A percentile compares a stretch with the other conserved stretches of the same genome.
phyloP scores from a whole-genome alignment of 1,284 basidiomycete species.

The Singerocomus inundabilis region DNA sequence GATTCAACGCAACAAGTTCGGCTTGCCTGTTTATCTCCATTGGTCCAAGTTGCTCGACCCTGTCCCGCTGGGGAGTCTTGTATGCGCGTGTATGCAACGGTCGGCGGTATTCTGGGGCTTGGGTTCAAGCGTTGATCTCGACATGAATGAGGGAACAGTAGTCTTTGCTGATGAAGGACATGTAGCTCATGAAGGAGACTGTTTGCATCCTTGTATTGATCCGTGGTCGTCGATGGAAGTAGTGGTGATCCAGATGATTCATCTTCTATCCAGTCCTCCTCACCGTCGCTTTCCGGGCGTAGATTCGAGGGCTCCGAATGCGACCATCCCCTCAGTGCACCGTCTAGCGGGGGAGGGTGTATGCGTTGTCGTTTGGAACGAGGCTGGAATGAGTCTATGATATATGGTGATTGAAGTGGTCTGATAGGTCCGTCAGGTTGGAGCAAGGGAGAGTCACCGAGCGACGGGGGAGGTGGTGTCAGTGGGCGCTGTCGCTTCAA shows the following conservation, averaged over 20 bases:
- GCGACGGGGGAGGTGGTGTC: slow-evolving; percentile 47
- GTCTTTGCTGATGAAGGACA: slow-evolving; percentile 59
- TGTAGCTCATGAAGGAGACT: slow-evolving; percentile 66
- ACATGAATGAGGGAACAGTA: slow-evolving; percentile 39
- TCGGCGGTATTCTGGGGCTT: not conserved
- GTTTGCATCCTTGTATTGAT: slow-evolving; percentile 58
- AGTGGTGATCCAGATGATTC: slow-evolving; percentile 4
- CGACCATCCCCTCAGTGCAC: slow-evolving; percentile 43
- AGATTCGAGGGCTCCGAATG: slow-evolving; percentile 19
- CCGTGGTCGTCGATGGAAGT: slow-evolving; percentile 9
- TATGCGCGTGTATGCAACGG: not conserved
- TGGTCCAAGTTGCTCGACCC: not conserved
- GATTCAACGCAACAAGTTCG: not conserved
- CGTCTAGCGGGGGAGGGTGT: slow-evolving; percentile 47
- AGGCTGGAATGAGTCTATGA: slow-evolving; percentile 15
- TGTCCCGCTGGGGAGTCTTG: slow-evolving; percentile 4
- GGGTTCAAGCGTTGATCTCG: slow-evolving; percentile 10
- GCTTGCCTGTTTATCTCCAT: not conserved
- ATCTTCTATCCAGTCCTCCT: slow-evolving; percentile 36
- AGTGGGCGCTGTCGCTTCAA: slow-evolving; percentile 63
- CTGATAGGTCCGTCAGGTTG: slow-evolving; percentile 29
- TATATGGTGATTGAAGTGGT: slow-evolving; percentile 23
- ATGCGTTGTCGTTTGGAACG: slow-evolving; percentile 46
- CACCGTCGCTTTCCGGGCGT: slow-evolving; percentile 32
- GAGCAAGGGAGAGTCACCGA: slow-evolving; percentile 36